phyloP scores from a whole-genome alignment of 176 grass and related monocot genomes.

The Rhynchospora breviuscula region DNA sequence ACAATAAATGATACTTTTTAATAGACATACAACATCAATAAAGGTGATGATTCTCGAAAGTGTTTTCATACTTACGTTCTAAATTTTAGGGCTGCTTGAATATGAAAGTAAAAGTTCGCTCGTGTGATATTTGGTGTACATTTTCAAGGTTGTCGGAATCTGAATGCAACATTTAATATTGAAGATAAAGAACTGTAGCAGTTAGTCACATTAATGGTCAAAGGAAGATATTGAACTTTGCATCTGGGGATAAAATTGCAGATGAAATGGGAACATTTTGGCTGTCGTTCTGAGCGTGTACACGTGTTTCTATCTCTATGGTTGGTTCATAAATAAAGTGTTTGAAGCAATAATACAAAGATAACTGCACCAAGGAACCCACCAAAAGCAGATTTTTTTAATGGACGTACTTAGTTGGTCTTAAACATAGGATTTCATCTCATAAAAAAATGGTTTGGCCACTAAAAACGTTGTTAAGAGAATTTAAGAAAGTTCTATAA shows the following conservation, averaged over 20 bases:
- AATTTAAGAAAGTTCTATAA: conserved; percentile 5
- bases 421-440: background rate
- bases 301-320: background rate
- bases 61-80: too few relatives aligned
- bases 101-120: too few relatives aligned
- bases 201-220: background rate
- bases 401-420: background rate
- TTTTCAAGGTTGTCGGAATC: too few relatives aligned
- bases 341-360: background rate
- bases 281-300: background rate
- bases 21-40: too few relatives aligned
- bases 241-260: background rate
- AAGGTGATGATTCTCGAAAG: too few relatives aligned
- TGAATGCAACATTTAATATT: background rate
- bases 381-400: background rate
- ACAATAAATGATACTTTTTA: too few relatives aligned
- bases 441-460: background rate
- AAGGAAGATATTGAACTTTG: background rate
- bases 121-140: too few relatives aligned
- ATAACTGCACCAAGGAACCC: background rate
- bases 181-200: background rate
- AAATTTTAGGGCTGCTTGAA: too few relatives aligned
- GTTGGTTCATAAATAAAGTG: background rate
- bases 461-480: background rate
- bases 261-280: background rate